Base-by-base conservation (phyloP, 2,329 filamentous ascomycete genomes). In the Diaporthe aspalathi region DNA sequence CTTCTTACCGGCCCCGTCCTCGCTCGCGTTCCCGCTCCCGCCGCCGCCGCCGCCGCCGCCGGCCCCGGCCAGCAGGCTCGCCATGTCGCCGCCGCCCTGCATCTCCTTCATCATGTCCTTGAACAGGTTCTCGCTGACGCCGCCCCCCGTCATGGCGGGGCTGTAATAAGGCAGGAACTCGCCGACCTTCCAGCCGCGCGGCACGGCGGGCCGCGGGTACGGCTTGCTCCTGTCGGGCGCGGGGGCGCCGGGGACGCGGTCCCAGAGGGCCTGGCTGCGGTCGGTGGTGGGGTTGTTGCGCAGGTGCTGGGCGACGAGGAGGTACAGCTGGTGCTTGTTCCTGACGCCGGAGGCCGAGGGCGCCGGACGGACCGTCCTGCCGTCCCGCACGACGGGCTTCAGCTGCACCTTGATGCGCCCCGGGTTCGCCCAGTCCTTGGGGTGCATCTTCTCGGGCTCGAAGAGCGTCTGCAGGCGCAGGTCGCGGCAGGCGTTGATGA, bases 61-160 rank as follows among this genome's bases (percentile, higher is more conserved):
- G n/a, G 71, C 68, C 12, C 73, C 74, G 4, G 66, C 75, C 73
- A 79, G 53, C 75, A 79, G 70, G 63, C 75, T 77, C 49, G 77
- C 76, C 78, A 79, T 78, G 70, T 78, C 78, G 0, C 83, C 85
- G 2, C 82, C 83, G 3, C 81, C 81, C 77, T 87, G 85, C 94
- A 98, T 97, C 84, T 97, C 94, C 78, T 91, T 92, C 95, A 98
- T 97, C 87, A 98, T 97, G 76, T 98, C 95, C 85, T 96, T 94
- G 78, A 98, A 91, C 73, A 98, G 90, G 79, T 98, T 97, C 81
- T 99, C 96, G 73, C 91, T 95, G 14, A 98, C 94, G 45, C 96
- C 96, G 14, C 96, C 96, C 11, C 96, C 96, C 68, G 93, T 96
- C 83, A 98, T 88, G 22, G 94, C 96, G 0, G 95, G 91, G 74